Evolutionary conservation across 1,139 yeast species (phyloP).

Genomic region (Suhomyces choctaworum): DNA sequence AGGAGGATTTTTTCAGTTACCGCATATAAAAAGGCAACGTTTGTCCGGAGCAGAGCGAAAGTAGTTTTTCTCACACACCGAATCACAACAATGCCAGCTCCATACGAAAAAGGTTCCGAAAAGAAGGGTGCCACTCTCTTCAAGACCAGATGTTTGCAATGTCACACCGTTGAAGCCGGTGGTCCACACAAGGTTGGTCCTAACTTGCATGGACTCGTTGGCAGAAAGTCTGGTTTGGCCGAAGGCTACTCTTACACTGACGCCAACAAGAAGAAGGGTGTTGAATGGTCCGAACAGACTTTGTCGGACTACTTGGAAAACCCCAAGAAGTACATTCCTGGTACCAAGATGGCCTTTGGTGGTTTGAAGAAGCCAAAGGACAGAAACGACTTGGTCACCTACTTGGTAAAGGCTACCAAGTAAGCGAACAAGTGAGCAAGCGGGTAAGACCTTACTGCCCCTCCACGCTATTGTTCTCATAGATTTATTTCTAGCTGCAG

Average conservation of each 20-base stretch:
- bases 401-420: slow-evolving; percentile 78
- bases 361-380: slow-evolving; percentile 99
- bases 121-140: slow-evolving; percentile 98
- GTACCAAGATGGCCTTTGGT: slow-evolving; percentile 99
- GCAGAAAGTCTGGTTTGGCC: slow-evolving; percentile 90
- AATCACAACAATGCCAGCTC: slow-evolving; percentile 53
- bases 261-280: slow-evolving; percentile 97
- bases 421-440: too few species aligned
- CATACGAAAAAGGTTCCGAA: slow-evolving; percentile 74
- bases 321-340: slow-evolving; percentile 99
- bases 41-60: neutral
- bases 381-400: slow-evolving; percentile 94
- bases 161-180: slow-evolving; percentile 95
- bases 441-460: too few species aligned
- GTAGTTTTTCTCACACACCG: slow-evolving; percentile 1
- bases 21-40: slow-evolving; percentile 15
- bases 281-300: slow-evolving; percentile 82
- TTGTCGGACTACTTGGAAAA: slow-evolving; percentile 95
- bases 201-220: slow-evolving; percentile 91
- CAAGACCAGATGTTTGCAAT: slow-evolving; percentile 98
- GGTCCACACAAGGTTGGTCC: slow-evolving; percentile 99
- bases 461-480: too few species aligned
- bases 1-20: slow-evolving; percentile 9
- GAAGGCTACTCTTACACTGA: slow-evolving; percentile 95
- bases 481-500: slow-evolving; percentile 8